phyloP scores from a whole-genome alignment of 2,329 filamentous ascomycete genomes.

The Dothiorella sarmentorum region DNA sequence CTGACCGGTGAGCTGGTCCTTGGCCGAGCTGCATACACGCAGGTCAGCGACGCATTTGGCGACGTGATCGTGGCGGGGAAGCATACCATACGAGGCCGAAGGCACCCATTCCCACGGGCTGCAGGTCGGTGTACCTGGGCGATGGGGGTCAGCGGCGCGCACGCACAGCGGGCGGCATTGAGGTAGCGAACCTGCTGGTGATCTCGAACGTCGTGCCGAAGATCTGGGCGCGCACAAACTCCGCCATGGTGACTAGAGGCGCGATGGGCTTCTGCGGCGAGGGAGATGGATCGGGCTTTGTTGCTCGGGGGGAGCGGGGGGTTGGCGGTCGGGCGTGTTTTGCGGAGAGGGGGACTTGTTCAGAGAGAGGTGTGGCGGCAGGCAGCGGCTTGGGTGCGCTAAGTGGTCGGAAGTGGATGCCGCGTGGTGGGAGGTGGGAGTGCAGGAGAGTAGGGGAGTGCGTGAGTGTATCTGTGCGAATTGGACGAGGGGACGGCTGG shows the following conservation, averaged over 20 bases:
- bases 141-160: slow-evolving; percentile 21
- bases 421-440: not conserved
- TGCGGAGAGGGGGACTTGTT: not conserved
- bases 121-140: slow-evolving; percentile 88
- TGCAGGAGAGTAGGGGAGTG: slow-evolving; percentile 1
- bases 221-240: slow-evolving; percentile 98
- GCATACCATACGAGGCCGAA: slow-evolving; percentile 94
- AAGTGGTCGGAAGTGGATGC: not conserved
- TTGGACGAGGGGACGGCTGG: slow-evolving; percentile 14
- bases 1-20: slow-evolving; percentile 94
- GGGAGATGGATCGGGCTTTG: slow-evolving; percentile 1
- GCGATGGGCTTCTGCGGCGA: not conserved
- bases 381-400: slow-evolving; percentile 12
- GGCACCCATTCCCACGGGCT: slow-evolving; percentile 98
- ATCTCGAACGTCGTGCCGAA: slow-evolving; percentile 99
- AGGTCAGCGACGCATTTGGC: slow-evolving; percentile 17
- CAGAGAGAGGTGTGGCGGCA: slow-evolving; percentile 13
- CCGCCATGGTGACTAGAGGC: slow-evolving; percentile 71
- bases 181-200: slow-evolving; percentile 74
- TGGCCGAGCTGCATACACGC: slow-evolving; percentile 65
- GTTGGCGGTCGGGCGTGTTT: not conserved
- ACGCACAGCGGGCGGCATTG: slow-evolving; percentile 20
- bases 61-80: slow-evolving; percentile 13
- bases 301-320: not conserved
- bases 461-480: slow-evolving; percentile 3